Conservation (phyloP, 2,329 filamentous ascomycete species). For the Beauveria asiatica region DNA sequence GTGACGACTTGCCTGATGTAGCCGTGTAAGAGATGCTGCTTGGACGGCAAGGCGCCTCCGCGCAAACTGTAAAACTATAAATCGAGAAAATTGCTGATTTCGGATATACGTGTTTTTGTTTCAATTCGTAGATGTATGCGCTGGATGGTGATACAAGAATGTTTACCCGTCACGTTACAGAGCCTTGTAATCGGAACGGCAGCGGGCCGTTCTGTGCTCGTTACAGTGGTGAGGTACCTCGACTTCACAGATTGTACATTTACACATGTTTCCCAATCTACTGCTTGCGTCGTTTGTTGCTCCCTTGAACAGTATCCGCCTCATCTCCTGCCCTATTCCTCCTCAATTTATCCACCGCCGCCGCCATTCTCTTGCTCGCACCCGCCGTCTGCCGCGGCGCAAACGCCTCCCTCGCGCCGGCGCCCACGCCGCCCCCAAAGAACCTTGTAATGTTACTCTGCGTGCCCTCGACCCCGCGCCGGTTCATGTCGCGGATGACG, state of each 20-base stretch:
- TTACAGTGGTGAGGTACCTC: neutral
- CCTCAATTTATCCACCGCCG: conserved; percentile 61
- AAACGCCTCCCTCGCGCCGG: conserved; percentile 58
- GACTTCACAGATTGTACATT: neutral
- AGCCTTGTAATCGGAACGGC: neutral
- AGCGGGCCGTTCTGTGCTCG: neutral
- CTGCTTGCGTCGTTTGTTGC: neutral
- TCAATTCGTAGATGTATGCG: too few species aligned
- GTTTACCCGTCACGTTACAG: neutral
- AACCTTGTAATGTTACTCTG: conserved; percentile 94
- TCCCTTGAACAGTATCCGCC: neutral
- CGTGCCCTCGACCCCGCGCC: conserved; percentile 77
- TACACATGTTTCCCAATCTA: neutral
- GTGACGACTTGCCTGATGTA: conserved; percentile 4
- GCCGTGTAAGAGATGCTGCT: neutral
- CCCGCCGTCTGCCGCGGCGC: conserved; percentile 57
- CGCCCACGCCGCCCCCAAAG: conserved; percentile 68
- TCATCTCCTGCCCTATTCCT: conserved; percentile 19
- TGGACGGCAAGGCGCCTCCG: neutral
- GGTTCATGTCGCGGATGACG: conserved; percentile 93
- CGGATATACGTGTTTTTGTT: too few species aligned
- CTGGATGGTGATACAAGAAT: too few species aligned
- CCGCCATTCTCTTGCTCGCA: conserved; percentile 66
- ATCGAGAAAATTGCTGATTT: neutral
- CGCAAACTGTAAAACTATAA: conserved; percentile 28